Base-by-base conservation (phyloP, 192 early-diverging fungal species). In the Bifiguratus adelaidae region DNA sequence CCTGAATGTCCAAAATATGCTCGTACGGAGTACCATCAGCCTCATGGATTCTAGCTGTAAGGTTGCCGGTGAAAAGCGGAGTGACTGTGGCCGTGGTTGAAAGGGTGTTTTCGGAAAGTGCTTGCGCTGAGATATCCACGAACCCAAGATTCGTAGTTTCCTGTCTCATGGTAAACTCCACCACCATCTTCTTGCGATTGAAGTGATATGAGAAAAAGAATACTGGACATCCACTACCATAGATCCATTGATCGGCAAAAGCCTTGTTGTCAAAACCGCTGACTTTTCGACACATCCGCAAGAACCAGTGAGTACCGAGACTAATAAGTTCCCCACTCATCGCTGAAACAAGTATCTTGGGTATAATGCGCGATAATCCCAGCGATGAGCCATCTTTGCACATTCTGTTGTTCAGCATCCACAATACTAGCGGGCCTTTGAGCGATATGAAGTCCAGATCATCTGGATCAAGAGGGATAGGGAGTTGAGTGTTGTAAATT, bases 211-310 rank as follows among this genome's bases (percentile, higher is more conserved):
- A 49, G 30, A 95, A 80, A 49, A 61, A 65, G 55, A 99, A 93
- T 43, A 82, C 81, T 1, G 96, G 96, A 52, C 83, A 89, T 3
- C 92, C 94, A 28, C 84, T 84, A 21, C 85, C 85, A 55, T 81
- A 90, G 16, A 97, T 81, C 94, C 96, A 97, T 67, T 97, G 92
- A 18, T 90, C 86, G 7, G 85, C 74, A 59, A 99, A 97, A 20
- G 52, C 60, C 53, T 84, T 82, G 6, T 68, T 68, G 40, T 75
- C 92, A 3, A 89, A 61, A 20, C 88, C 87, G 58, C 87, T 90
- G 25, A 94, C 74, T 53, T 91, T 91, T 30, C 90, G 77, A 48
- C 89, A 91, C 25, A 78, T 59, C 38, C 82, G 73, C 45, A 95
- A 63, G 58, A 95, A 88, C 58, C 75, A 76, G 35, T 71, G 67